Base-by-base conservation (phyloP, 352 stramenopile species). In the Phytopythium cucurbitacearum region DNA sequence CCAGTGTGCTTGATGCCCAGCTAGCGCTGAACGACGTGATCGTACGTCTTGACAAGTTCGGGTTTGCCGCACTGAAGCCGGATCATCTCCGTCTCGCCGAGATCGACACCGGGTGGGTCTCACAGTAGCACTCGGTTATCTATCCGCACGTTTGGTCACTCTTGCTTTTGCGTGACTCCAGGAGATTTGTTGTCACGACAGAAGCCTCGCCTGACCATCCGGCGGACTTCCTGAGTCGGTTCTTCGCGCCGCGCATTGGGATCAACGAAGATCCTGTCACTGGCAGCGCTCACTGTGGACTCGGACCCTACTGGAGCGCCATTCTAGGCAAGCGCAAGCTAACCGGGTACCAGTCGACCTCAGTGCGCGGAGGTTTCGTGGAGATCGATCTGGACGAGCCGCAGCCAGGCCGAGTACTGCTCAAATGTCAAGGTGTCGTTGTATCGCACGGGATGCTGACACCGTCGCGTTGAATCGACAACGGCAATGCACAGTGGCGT, bases 191-290 rank as follows among this genome's bases (percentile, higher is more conserved):
- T 11, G 65, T 81, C 34, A 81, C 71, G 4, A 43, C 58, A 1
- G 59, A 74, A 38, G 62, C 62, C 11, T 45, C 62, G 35, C 53
- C 54, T 48, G 49, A 16, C 11, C 33, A 44, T 7, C 11, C 40
- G 21, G 40, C 40, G 21, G 40, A 44, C 38, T 85, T 87, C 38
- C 62, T 76, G 55, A 87, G 76, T 46, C 73, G 75, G 35, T 97
- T 96, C 65, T 98, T 98, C 69, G 91, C 51, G 10, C 92, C 93
- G 8, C 83, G 84, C 42, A 64, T 85, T 16, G 90, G 89, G 11
- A 73, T 98, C 8, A 72, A 92, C 51, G 95, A 98, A 69, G 95
- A 98, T 62, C 93, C 92, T 0, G 94, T 98, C 3, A 98, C 89
- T 4, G 95, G 95, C 6, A 97, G 84, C 42, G 88, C 87, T 0